Evolutionary conservation across 495 filamentous ascomycete genomes (phyloP).

Genomic region (Penicillium turbatum): DNA sequence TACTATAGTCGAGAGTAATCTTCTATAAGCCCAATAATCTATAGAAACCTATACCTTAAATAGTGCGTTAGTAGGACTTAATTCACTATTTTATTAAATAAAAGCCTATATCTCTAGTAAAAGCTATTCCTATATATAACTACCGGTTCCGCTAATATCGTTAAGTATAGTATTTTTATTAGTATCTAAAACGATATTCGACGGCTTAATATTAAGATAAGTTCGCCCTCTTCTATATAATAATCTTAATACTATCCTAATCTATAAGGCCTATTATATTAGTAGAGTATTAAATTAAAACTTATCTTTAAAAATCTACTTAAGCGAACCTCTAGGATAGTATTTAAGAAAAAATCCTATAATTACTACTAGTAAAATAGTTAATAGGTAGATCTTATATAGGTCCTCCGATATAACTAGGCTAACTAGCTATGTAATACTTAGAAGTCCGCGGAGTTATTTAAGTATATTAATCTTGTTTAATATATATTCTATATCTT

Average conservation of each 20-base stretch:
- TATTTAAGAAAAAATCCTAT: slow-evolving; percentile 21
- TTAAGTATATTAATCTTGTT: slow-evolving; percentile 13
- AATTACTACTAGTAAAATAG: slow-evolving; percentile 4
- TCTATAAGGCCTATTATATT: slow-evolving; percentile 15
- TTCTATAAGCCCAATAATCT: slow-evolving; percentile 22
- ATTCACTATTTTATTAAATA: slow-evolving; percentile 8
- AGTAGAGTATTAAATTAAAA: slow-evolving; percentile 5
- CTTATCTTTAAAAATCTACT: slow-evolving; percentile 5
- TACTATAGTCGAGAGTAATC: slow-evolving; percentile 15
- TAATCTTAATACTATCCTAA: slow-evolving; percentile 8
- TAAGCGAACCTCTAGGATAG: slow-evolving; percentile 16
- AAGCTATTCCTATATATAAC: slow-evolving; percentile 20
- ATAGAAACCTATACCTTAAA: slow-evolving; percentile 12
- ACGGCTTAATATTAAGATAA: slow-evolving; percentile 24
- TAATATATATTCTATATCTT: slow-evolving; percentile 13
- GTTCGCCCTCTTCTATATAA: slow-evolving; percentile 9
- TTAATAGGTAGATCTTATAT: slow-evolving; percentile 10
- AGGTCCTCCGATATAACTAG: slow-evolving; percentile 18
- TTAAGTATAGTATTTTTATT: slow-evolving; percentile 19
- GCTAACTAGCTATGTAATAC: slow-evolving; percentile 16
- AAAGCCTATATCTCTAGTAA: slow-evolving; percentile 14
- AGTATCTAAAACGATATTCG: slow-evolving; percentile 21
- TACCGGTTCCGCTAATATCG: slow-evolving; percentile 17
- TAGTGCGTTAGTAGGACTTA: slow-evolving; percentile 1
- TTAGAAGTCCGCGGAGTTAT: slow-evolving; percentile 13